Base-by-base conservation (phyloP, 495 filamentous ascomycete genomes). In the Hypoxylon fragiforme region DNA sequence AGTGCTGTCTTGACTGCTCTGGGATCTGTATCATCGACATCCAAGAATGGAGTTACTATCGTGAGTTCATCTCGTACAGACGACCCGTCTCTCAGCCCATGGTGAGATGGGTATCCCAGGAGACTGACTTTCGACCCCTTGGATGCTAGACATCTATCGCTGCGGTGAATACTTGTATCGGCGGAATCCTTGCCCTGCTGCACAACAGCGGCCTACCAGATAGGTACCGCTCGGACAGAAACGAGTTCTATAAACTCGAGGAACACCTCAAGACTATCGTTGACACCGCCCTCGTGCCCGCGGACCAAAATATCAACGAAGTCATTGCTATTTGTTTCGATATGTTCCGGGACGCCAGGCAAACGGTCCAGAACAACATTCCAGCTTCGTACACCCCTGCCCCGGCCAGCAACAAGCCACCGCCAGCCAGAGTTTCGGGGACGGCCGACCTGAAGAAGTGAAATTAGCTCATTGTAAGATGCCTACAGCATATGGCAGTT, bases 191-290 rank as follows among this genome's bases (percentile, higher is more conserved):
- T 1, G 78, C 73, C 8, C 52, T 81, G 26, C 44, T 81, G 53
- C 75, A 78, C 61, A 79, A 79, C 50, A 78, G 76, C 48, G 78
- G 78, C 0, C 59, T 81, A 7, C 78, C 78, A 7, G 70, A 77
- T 46, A 64, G 78, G 3, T 75, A 77, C 30, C 70, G 76, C 11
- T 67, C 71, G 38, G 68, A 79, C 57, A 65, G 69, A 43, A 64
- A 69, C 22, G 75, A 79, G 56, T 74, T 79, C 49, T 48, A 46
- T 22, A 73, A 73, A 32, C 63, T 77, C 16, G 71, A 75, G 54
- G 75, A 78, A 40, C 70, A 67, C 47, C 62, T 81, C 40, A 73
- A 73, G 63, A 70, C 73, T 21, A 48, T 78, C 11, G 64, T 77
- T 24, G 74, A 77, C 50, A 75, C 73, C 11, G 68, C 72, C 46